A percentile compares a stretch with the other conserved stretches of the same genome.
phyloP scores from a whole-genome alignment of 495 filamentous ascomycete species.

The Penicillium paradoxum region DNA sequence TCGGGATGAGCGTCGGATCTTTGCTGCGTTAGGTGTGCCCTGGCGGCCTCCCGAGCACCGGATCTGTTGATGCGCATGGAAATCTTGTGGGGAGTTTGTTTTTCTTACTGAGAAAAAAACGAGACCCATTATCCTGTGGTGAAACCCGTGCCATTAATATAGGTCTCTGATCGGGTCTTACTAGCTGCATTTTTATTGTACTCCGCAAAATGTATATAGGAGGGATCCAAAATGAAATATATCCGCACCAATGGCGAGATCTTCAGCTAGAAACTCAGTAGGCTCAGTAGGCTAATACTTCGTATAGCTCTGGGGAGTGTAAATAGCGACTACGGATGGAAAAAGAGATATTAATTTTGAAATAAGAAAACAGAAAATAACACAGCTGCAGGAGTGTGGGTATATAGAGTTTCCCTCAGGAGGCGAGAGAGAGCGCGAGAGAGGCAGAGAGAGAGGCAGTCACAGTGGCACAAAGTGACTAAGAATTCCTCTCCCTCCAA shows the following conservation, averaged over 20 bases:
- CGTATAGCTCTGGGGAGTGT: too few relatives aligned
- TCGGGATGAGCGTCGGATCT: constrained; percentile 75
- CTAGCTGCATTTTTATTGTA: too few relatives aligned
- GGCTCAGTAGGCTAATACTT: too few relatives aligned
- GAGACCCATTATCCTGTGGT: too few relatives aligned
- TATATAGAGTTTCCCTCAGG: constrained; percentile 2
- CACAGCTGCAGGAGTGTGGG: not conserved
- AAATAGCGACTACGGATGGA: too few relatives aligned
- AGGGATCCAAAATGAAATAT: too few relatives aligned
- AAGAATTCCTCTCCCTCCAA: constrained; percentile 5
- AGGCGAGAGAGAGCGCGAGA: not conserved
- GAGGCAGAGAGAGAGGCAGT: constrained; percentile 3
- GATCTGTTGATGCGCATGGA: constrained; percentile 52
- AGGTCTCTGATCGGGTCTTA: too few relatives aligned
- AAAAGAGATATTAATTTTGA: not conserved
- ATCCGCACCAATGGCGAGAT: too few relatives aligned
- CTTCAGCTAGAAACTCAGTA: too few relatives aligned
- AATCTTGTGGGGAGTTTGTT: not conserved
- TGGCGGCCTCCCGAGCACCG: constrained; percentile 81
- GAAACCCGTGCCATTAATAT: too few relatives aligned
- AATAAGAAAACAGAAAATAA: not conserved
- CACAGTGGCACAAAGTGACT: constrained; percentile 11
- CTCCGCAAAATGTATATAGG: too few relatives aligned
- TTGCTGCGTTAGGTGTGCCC: constrained; percentile 78
- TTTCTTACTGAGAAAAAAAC: not conserved